phyloP scores from a whole-genome alignment of 2,329 filamentous ascomycete genomes.

The Alternaria conjuncta region DNA sequence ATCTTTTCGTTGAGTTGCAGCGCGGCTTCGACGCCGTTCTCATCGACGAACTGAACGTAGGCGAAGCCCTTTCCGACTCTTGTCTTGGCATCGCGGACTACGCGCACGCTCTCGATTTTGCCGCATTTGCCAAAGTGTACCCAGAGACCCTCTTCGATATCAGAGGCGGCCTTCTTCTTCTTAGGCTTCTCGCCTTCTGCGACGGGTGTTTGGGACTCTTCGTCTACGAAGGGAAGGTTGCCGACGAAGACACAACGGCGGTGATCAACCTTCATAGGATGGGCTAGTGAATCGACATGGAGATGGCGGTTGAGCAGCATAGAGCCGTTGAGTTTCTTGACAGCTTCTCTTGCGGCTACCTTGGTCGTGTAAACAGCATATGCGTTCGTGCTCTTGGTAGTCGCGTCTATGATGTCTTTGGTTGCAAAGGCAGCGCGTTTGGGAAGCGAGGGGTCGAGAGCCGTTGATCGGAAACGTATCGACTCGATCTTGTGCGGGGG shows the following conservation, averaged over 20 bases:
- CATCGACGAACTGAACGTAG: slow-evolving; percentile 93
- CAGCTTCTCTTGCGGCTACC: slow-evolving; percentile 76
- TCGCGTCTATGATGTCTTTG: slow-evolving; percentile 87
- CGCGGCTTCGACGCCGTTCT: slow-evolving; percentile 88
- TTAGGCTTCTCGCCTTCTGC: slow-evolving; percentile 67
- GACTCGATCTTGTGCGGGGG: slow-evolving; percentile 80
- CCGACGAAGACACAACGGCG: slow-evolving; percentile 94
- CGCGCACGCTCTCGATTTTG: slow-evolving; percentile 89
- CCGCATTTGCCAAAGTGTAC: slow-evolving; percentile 77
- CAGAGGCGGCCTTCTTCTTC: slow-evolving; percentile 76
- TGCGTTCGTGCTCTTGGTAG: slow-evolving; percentile 91
- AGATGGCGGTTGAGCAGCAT: slow-evolving; percentile 86
- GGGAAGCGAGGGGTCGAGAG: slow-evolving; percentile 81
- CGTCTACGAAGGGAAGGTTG: slow-evolving; percentile 94
- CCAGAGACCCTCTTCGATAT: slow-evolving; percentile 94
- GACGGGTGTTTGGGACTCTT: slow-evolving; percentile 73
- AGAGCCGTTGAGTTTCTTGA: slow-evolving; percentile 80
- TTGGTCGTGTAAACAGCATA: slow-evolving; percentile 87
- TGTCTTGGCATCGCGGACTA: slow-evolving; percentile 87
- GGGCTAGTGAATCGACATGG: slow-evolving; percentile 87
- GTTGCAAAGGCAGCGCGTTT: slow-evolving; percentile 96
- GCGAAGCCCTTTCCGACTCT: slow-evolving; percentile 96
- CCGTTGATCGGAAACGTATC: slow-evolving; percentile 90
- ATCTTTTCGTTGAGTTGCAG: slow-evolving; percentile 88
- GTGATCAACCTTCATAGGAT: slow-evolving; percentile 82